Base-by-base conservation (phyloP, 768 basidiomycete species). In the Asterophora lycoperdoides region DNA sequence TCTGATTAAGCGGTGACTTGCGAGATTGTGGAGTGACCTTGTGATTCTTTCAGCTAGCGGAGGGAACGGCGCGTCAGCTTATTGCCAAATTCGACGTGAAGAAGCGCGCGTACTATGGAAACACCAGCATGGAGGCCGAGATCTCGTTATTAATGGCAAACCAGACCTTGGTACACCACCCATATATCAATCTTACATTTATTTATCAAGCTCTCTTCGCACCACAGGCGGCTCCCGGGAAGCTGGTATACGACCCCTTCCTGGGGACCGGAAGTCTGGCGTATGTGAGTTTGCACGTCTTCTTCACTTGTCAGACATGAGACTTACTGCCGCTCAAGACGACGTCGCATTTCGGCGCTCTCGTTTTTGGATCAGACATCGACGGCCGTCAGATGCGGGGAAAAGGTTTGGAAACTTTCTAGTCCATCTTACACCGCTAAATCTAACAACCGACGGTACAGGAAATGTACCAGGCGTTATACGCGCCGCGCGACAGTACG, bases 311-410 rank as follows among this genome's bases (percentile, higher is more conserved):
- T 36, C 7, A 2, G 14, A 4, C 8, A 10, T 32, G 8, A 6
- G 26, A 17, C 35, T 56, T 19, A 36, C 20, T 26, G 4, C 4
- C 8, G 19, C 14, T 20, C 17, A 61, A 93, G 90, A 89, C 93
- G 0, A 77, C 80, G 2, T 89, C 93, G 0, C 77, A 91, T 59
- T 97, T 94, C 56, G 96, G 96, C 2, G 86, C 93, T 1, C 66
- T 82, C 20, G 80, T 93, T 0, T 83, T 89, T 47, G 96, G 95
- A 14, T 93, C 91, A 14, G 96, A 98, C 64, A 97, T 99, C 41
- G 95, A 98, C 60, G 96, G 96, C 0, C 77, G 96, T 35, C 95
- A 98, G 63, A 94, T 98, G 87, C 75, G 93, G 51, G 96, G 96
- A 14, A 95, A 91, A 77, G 79, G 93, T 86, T 55, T 45, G 67